Evolutionary conservation across 371 early-diverging fungal genomes (phyloP).

Genomic region (Mucor circinelloides): DNA sequence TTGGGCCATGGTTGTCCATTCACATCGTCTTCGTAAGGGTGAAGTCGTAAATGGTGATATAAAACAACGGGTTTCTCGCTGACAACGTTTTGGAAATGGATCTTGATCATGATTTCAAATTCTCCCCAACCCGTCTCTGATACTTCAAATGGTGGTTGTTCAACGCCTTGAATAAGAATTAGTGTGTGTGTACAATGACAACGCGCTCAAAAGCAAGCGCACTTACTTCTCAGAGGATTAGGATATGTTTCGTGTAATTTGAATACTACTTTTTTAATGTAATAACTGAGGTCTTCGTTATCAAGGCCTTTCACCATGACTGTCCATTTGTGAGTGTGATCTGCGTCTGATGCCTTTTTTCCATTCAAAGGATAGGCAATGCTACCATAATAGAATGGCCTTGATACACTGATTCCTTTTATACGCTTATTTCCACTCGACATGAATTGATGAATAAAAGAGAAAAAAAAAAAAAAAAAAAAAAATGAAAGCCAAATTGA

Average conservation of each 20-base stretch:
- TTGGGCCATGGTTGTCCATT: conserved; percentile 71
- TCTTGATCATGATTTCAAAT: conserved; percentile 94
- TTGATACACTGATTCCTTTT: conserved; percentile 70
- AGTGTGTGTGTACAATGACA: not conserved
- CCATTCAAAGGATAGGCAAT: conserved; percentile 68
- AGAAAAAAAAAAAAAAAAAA: too few relatives aligned
- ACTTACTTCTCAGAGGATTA: conserved; percentile 77
- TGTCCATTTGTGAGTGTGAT: conserved; percentile 87
- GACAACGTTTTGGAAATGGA: conserved; percentile 77
- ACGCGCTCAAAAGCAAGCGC: not conserved
- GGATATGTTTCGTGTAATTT: conserved; percentile 97
- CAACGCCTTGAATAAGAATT: conserved; percentile 54
- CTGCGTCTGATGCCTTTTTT: conserved; percentile 65
- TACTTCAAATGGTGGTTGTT: conserved; percentile 90
- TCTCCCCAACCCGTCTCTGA: conserved; percentile 99
- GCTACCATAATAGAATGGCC: conserved; percentile 80
- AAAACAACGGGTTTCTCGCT: conserved; percentile 83
- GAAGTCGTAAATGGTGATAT: conserved; percentile 83
- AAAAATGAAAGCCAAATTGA: not conserved
- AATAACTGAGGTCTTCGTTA: conserved; percentile 83
- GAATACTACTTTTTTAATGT: conserved; percentile 90
- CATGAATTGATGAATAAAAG: conserved; percentile 20
- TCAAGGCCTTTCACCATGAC: conserved; percentile 87
- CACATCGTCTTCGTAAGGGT: conserved; percentile 74
- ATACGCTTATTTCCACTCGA: conserved; percentile 47